Conservation (phyloP, 371 early-diverging fungal species). For the Mucor indicus region DNA sequence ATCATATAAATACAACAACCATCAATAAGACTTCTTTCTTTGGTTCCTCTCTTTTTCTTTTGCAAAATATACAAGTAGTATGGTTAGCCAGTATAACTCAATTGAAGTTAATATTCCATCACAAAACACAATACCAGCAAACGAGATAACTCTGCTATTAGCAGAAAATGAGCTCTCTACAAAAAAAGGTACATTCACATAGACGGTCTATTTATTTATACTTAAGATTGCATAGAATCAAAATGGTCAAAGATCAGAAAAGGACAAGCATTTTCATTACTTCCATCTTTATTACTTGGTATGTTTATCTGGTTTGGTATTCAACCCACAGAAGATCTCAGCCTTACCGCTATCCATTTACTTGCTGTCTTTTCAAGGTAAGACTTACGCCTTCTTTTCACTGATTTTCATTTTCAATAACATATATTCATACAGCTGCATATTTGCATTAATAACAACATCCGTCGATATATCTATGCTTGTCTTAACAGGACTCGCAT, state of each 20-base stretch:
- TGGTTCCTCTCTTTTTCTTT: no score
- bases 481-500: slow-evolving; percentile 47
- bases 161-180: not conserved
- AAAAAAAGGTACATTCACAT: not conserved
- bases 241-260: slow-evolving; percentile 3
- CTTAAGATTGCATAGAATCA: no score
- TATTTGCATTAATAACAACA: slow-evolving; percentile 60
- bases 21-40: no score
- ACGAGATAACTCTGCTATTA: not conserved
- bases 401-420: not conserved
- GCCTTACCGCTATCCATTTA: slow-evolving; percentile 40
- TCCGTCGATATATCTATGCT: slow-evolving; percentile 56
- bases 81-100: slow-evolving; percentile 8
- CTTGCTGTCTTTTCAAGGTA: slow-evolving; percentile 51
- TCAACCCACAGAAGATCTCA: slow-evolving; percentile 33
- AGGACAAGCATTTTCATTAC: slow-evolving; percentile 1
- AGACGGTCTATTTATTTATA: not conserved
- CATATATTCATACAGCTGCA: slow-evolving; percentile 35
- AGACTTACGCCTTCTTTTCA: not conserved
- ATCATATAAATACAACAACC: no score
- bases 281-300: slow-evolving; percentile 36
- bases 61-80: no score
- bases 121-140: not conserved
- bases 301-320: slow-evolving; percentile 41
- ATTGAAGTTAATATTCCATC: slow-evolving; percentile 7